Evolutionary conservation across 1,284 basidiomycete species (phyloP), one percentile per base, ranked within the genome.

Genomic region (Anthracocystis setariae): DNA sequence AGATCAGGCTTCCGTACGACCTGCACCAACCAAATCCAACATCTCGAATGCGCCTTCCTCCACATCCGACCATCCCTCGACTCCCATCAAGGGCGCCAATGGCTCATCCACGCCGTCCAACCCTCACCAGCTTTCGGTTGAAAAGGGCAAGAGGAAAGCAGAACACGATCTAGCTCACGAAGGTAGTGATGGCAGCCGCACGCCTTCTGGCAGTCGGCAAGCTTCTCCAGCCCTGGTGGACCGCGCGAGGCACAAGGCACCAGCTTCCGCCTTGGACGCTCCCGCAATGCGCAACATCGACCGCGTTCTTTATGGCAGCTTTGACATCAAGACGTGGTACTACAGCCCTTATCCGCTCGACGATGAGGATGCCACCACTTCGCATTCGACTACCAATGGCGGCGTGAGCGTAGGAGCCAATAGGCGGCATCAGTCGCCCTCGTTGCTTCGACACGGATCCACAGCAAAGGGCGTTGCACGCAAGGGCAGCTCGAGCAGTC

Each of bases 241-340:
- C 15, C 50, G 65, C 13, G 10, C 23, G 7, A 38, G 18, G 38
- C 46, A 21, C 10, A 40, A 8, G 52, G 46, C 12, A 50, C 46
- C 5, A 21, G 49, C 3, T 29, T 5, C 7, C 12, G 5, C 29
- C 29, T 46, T 59, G 4, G 58, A 61, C 8, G 57, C 62, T 12
- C 60, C 64, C 27, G 59, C 58, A 1, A 29, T 56, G 51, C 61
- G 71, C 5, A 69, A 68, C 58, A 70, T 73, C 25, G 66, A 70
- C 33, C 72, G 79, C 13, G 81, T 83, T 38, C 56, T 78, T 35
- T 83, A 80, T 54, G 81, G 81, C 40, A 68, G 56, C 21, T 80
- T 77, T 46, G 78, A 80, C 33, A 83, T 83, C 55, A 79, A 77
- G 55, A 73, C 82, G 3, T 83, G 82, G 82, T 83, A 82, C 62